Percentiles rank a stretch among this genome's conserved stretches.
These are phyloP conservation scores for Aureobasidium uvarum DNA, from an alignment of 2,329 filamentous ascomycete species.

Conservation along the genomic window DNA sequence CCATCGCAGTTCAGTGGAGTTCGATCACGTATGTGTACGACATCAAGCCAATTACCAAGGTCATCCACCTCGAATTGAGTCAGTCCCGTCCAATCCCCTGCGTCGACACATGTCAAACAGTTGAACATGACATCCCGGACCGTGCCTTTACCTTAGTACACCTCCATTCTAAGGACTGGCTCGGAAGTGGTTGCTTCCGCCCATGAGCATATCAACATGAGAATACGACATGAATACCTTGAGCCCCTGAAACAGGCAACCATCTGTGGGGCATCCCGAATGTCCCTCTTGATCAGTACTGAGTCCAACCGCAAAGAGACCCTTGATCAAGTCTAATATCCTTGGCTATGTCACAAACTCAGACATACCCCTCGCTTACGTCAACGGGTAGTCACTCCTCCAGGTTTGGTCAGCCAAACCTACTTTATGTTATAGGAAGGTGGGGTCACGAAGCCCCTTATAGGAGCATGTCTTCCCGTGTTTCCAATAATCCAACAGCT, in stretches of 20 bases:
- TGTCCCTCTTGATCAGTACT: too few species aligned
- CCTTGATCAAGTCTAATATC: not conserved
- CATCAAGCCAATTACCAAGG: not conserved
- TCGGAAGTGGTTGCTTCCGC: not conserved
- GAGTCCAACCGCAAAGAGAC: not conserved
- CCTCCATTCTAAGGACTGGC: not conserved
- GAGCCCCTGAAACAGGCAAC: not conserved
- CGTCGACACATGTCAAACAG: constrained; percentile 19
- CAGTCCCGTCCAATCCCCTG: constrained; percentile 2
- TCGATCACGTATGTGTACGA: not conserved
- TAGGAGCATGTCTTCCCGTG: not conserved
- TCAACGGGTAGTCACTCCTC: not conserved
- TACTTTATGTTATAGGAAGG: not conserved
- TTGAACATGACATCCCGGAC: constrained; percentile 7
- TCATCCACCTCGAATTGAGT: not conserved
- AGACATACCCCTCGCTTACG: not conserved
- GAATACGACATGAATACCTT: not conserved
- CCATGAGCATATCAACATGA: not conserved
- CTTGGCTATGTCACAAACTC: not conserved
- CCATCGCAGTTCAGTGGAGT: not conserved
- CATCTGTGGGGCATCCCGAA: not conserved
- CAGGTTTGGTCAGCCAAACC: not conserved
- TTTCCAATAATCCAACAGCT: constrained; percentile 17
- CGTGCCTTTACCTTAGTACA: constrained; percentile 9
- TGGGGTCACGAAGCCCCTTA: constrained; percentile 10